Base-by-base conservation (phyloP, 331 rosid species). In the Dryas integrifolia region DNA sequence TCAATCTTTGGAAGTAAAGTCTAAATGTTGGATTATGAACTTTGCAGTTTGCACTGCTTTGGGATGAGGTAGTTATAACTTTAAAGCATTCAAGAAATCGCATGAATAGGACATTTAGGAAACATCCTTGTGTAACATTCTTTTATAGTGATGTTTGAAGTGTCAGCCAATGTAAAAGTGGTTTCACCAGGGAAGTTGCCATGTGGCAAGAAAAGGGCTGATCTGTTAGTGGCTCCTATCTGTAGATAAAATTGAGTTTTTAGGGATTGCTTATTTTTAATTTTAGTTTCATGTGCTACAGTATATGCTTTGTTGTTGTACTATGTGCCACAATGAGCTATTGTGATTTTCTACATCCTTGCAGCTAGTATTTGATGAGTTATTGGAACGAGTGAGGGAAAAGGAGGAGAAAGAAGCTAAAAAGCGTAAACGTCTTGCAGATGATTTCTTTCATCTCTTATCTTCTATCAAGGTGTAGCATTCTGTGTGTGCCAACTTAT, bases 371-470 rank as follows among this genome's bases (percentile, higher is more conserved):
- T 90, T 90, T 81, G 96, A 89, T 56, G 98, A 93, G 73, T 84
- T 90, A 77, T 83, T 87, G 21, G 96, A 86, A 77, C 86, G 96
- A 58, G 89, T 78, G 9, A 85, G 79, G 80, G 97, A 93, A 86
- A 93, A 85, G 83, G 94, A 92, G 84, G 97, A 92, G 80, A 92
- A 90, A 84, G 97, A 90, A 78, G 91, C 92, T 62, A 93, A 89
- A 84, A 91, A 84, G 79, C 96, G 85, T 55, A 91, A 89, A 84
- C 94, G 96, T 61, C 92, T 87, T 70, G 80, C 79, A 9, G 97
- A 91, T 81, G 96, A 87, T 57, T 91, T 91, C 59, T 76, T 79
- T 83, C 81, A 76, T 70, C 63, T 89, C 49, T 76, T 89, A 61
- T 85, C 84, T 84, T 86, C 90, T 53, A 76, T 70, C 65, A 91